Conservation (phyloP, 768 basidiomycete species). For the Termitomyces sp. region DNA sequence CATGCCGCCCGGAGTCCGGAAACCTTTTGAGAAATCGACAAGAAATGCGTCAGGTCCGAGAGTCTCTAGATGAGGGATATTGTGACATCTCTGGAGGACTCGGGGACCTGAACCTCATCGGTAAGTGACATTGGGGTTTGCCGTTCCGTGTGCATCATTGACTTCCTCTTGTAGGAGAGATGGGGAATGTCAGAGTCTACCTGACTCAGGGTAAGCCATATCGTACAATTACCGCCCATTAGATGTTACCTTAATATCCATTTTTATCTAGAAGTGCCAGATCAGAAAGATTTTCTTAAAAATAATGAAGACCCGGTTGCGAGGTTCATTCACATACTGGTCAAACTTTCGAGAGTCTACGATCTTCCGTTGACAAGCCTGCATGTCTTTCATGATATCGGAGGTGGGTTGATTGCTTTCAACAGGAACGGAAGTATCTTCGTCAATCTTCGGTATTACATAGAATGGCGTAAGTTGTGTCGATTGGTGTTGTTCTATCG, state of each 20-base stretch:
- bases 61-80: slow-evolving; percentile 75
- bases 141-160: background rate
- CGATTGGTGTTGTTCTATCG: background rate
- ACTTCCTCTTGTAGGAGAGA: slow-evolving; percentile 37
- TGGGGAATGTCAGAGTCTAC: slow-evolving; percentile 59
- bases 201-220: slow-evolving; percentile 47
- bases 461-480: slow-evolving; percentile 75
- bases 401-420: slow-evolving; percentile 87
- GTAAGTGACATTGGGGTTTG: slow-evolving; percentile 27
- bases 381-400: slow-evolving; percentile 82
- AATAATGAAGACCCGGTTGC: slow-evolving; percentile 52
- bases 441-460: slow-evolving; percentile 80
- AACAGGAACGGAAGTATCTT: slow-evolving; percentile 87
- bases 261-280: slow-evolving; percentile 45
- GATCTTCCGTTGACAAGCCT: slow-evolving; percentile 65
- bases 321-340: slow-evolving; percentile 69
- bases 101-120: slow-evolving; percentile 56
- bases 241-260: background rate
- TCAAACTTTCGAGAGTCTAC: slow-evolving; percentile 65
- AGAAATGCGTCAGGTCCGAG: slow-evolving; percentile 66
- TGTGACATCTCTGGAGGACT: slow-evolving; percentile 69
- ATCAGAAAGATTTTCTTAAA: slow-evolving; percentile 41
- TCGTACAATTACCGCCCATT: background rate
- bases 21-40: slow-evolving; percentile 57
- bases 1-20: slow-evolving; percentile 64